Conservation (phyloP, 2,329 filamentous ascomycete genomes). For the Cladorrhinum sp. region DNA sequence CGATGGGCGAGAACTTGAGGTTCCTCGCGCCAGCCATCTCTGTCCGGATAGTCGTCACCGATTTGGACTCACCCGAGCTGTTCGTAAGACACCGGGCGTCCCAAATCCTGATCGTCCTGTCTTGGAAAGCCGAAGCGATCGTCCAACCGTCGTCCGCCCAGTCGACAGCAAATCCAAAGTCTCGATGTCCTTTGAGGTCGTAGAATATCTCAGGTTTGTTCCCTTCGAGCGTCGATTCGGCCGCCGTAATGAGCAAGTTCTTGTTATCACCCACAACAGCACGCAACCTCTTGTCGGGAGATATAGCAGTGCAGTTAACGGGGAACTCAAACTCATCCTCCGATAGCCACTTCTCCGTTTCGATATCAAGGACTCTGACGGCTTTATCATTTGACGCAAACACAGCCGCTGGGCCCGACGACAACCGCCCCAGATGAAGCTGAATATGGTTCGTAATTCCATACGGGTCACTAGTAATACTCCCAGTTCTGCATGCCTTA, state of each 20-base stretch:
- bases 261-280: conserved; percentile 68
- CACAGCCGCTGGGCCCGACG: conserved; percentile 51
- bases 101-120: conserved; percentile 70
- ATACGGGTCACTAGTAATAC: conserved; percentile 46
- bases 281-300: conserved; percentile 67
- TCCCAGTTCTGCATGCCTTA: conserved; percentile 40
- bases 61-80: conserved; percentile 45
- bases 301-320: conserved; percentile 71
- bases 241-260: conserved; percentile 64
- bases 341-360: conserved; percentile 56
- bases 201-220: conserved; percentile 45
- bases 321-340: conserved; percentile 54
- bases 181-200: conserved; percentile 60
- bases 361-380: conserved; percentile 57
- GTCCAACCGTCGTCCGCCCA: conserved; percentile 77
- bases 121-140: conserved; percentile 74
- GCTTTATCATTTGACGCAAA: conserved; percentile 62
- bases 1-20: conserved; percentile 68
- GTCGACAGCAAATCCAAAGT: conserved; percentile 73
- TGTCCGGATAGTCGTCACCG: conserved; percentile 55
- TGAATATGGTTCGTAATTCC: conserved; percentile 66
- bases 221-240: conserved; percentile 47
- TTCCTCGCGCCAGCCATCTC: conserved; percentile 68
- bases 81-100: conserved; percentile 68
- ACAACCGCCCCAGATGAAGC: conserved; percentile 52